A percentile compares a stretch with the other conserved stretches of the same genome.
These are phyloP conservation scores for Trapa bicornis DNA, from an alignment of 345 rosid species.

Conservation along the genomic window DNA sequence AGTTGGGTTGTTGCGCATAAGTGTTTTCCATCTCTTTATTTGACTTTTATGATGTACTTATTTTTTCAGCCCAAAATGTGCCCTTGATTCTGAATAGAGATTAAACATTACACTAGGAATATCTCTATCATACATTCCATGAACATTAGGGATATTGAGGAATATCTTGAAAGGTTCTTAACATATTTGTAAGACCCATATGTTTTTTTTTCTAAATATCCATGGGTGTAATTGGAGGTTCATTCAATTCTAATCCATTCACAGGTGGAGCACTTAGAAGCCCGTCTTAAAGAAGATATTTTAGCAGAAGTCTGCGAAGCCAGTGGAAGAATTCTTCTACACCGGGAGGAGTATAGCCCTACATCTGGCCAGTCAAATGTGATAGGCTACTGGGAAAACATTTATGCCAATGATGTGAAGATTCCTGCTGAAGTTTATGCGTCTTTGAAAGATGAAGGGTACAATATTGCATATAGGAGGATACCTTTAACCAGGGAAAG, in stretches of 20 bases:
- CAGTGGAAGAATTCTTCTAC: slow-evolving; percentile 80
- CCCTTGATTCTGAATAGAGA: too few relatives aligned
- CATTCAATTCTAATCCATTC: slow-evolving; percentile 5
- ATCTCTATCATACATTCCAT: too few relatives aligned
- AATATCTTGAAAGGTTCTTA: too few relatives aligned
- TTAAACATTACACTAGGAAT: too few relatives aligned
- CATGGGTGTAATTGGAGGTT: too few relatives aligned
- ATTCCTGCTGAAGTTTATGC: slow-evolving; percentile 88
- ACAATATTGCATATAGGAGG: slow-evolving; percentile 57
- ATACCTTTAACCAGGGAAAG: slow-evolving; percentile 89
- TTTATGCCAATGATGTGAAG: slow-evolving; percentile 67
- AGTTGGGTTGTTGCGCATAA: too few relatives aligned
- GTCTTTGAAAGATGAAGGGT: slow-evolving; percentile 55
- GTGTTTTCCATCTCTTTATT: too few relatives aligned
- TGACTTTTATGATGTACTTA: too few relatives aligned
- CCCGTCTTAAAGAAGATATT: slow-evolving; percentile 84
- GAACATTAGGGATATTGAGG: too few relatives aligned
- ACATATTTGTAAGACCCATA: too few relatives aligned
- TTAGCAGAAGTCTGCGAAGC: slow-evolving; percentile 55
- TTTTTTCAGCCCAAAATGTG: too few relatives aligned
- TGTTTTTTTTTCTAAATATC: too few relatives aligned
- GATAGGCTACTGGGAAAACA: slow-evolving; percentile 90
- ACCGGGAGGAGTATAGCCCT: slow-evolving; percentile 81
- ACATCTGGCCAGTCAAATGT: slow-evolving; percentile 61
- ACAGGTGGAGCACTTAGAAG: slow-evolving; percentile 87